phyloP scores from a whole-genome alignment of 2,329 filamentous ascomycete species.

The Aspergillus pseudoviridinutans region DNA sequence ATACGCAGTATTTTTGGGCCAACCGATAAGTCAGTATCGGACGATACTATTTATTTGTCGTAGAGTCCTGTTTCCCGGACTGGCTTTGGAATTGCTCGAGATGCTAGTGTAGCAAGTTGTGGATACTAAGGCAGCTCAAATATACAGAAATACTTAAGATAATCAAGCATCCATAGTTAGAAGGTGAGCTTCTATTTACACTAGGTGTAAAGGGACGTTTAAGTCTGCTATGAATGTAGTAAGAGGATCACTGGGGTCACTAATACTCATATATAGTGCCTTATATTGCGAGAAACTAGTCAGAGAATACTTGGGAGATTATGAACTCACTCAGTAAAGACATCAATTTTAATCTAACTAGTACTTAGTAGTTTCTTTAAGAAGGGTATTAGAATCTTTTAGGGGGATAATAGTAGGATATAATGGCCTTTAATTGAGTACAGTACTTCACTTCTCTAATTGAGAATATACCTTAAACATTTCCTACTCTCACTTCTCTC shows the following conservation, averaged over 20 bases:
- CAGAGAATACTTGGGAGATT: background rate
- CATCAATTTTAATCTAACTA: background rate
- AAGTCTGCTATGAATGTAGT: background rate
- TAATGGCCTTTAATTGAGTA: background rate
- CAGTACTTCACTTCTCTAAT: slow-evolving; percentile 1
- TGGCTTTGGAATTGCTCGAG: background rate
- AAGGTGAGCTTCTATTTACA: background rate
- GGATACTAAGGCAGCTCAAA: background rate
- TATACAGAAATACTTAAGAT: background rate
- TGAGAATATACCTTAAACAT: background rate
- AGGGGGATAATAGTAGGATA: background rate
- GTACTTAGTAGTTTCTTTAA: background rate
- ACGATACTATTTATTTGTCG: background rate
- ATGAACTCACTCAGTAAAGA: background rate
- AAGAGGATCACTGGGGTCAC: background rate
- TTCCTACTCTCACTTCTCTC: background rate
- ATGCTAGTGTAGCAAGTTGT: background rate
- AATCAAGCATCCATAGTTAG: background rate
- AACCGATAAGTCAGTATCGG: too few relatives aligned
- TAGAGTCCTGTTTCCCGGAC: background rate
- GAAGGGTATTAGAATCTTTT: background rate
- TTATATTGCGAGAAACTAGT: background rate
- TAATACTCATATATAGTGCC: background rate
- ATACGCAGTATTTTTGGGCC: too few relatives aligned
- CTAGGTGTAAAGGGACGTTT: background rate